Evolutionary conservation across 495 filamentous ascomycete genomes (phyloP).

Genomic region (Schizothecium vesticola): DNA sequence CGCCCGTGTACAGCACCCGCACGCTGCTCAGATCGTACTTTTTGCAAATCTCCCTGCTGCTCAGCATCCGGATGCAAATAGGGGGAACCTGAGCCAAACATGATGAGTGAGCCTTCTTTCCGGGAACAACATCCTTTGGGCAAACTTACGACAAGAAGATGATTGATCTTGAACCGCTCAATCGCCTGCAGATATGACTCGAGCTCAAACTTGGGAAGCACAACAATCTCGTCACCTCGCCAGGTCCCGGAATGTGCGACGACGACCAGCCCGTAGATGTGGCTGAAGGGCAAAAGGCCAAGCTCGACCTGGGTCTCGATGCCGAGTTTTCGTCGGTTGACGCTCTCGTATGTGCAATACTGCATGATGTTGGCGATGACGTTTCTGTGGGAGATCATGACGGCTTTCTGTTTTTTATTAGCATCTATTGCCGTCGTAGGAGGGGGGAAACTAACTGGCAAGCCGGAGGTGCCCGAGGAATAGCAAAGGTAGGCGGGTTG

Average conservation of each 20-base stretch:
- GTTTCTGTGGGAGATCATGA: constrained; percentile 87
- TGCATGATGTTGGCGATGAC: constrained; percentile 81
- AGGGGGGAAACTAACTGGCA: constrained; percentile 54
- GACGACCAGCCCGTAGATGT: constrained; percentile 82
- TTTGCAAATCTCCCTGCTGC: constrained; percentile 54
- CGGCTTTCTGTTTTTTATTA: constrained; percentile 65
- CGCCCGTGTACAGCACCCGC: constrained; percentile 65
- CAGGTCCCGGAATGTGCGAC: constrained; percentile 64
- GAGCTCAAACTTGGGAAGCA: constrained; percentile 84
- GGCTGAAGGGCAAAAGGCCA: constrained; percentile 75
- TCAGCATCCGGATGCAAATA: constrained; percentile 76
- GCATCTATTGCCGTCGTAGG: neutral
- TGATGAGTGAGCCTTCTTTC: neutral
- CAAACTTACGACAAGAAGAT: constrained; percentile 55
- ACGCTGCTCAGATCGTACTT: constrained; percentile 75
- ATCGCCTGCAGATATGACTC: constrained; percentile 58
- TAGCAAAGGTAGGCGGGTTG: constrained; percentile 84
- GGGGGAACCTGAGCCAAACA: constrained; percentile 60
- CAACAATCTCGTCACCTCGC: constrained; percentile 70
- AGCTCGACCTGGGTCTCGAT: constrained; percentile 56
- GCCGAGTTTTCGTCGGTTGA: constrained; percentile 31
- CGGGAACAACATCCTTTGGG: neutral
- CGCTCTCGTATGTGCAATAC: constrained; percentile 50
- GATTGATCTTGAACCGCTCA: constrained; percentile 65
- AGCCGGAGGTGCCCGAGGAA: constrained; percentile 80